Conservation (phyloP, 1,284 basidiomycete genomes). For the Cystobasidiaceae sp. region DNA sequence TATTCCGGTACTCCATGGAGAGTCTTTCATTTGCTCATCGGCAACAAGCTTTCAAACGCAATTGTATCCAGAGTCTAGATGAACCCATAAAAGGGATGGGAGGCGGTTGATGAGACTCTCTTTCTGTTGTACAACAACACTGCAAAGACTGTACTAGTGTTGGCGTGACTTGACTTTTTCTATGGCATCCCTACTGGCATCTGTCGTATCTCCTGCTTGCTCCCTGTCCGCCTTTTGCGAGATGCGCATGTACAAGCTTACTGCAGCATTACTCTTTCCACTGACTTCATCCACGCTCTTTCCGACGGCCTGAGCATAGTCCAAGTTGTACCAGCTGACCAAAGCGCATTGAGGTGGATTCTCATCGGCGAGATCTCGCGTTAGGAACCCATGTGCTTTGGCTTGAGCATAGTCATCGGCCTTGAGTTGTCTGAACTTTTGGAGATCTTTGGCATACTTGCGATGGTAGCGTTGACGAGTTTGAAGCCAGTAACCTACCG, state of each 20-base stretch:
- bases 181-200: not conserved
- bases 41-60: no score
- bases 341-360: slow-evolving; percentile 44
- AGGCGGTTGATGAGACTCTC: no score
- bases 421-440: slow-evolving; percentile 42
- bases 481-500: slow-evolving; percentile 44
- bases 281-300: slow-evolving; percentile 26
- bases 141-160: no score
- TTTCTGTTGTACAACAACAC: no score
- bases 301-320: slow-evolving; percentile 43
- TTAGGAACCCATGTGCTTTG: slow-evolving; percentile 45
- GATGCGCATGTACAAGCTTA: slow-evolving; percentile 22
- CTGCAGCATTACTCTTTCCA: slow-evolving; percentile 19
- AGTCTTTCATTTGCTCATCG: no score
- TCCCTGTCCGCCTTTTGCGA: slow-evolving; percentile 36
- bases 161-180: not conserved
- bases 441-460: slow-evolving; percentile 42
- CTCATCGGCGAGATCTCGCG: slow-evolving; percentile 43
- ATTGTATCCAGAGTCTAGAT: no score
- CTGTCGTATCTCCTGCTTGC: slow-evolving; percentile 26
- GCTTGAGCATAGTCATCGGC: slow-evolving; percentile 41
- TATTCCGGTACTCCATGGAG: no score
- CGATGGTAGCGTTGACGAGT: slow-evolving; percentile 45
- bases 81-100: no score
- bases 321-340: slow-evolving; percentile 43